Conservation (phyloP, 73 alveolate species). For the Paramecium tetraurelia region DNA sequence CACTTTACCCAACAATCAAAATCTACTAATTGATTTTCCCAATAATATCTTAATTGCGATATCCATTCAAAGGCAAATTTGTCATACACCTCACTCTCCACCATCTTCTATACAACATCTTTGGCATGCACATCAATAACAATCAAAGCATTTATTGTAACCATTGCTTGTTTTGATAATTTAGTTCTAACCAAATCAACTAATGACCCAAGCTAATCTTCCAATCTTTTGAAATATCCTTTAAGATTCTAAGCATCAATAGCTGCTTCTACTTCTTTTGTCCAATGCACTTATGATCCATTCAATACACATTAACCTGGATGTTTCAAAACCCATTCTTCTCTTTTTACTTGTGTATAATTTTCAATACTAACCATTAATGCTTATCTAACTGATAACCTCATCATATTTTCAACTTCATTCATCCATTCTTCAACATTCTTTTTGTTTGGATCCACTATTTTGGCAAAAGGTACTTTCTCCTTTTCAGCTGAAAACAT, state of each 20-base stretch:
- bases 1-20: slow-evolving; percentile 95
- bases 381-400: slow-evolving; percentile 88
- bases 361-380: slow-evolving; percentile 88
- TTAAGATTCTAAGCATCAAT: slow-evolving; percentile 80
- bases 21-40: slow-evolving; percentile 91
- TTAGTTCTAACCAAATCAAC: slow-evolving; percentile 97
- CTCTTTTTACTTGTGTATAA: slow-evolving; percentile 87
- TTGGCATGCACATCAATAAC: slow-evolving; percentile 99
- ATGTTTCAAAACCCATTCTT: slow-evolving; percentile 97
- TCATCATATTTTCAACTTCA: slow-evolving; percentile 99
- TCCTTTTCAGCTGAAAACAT: slow-evolving; percentile 86
- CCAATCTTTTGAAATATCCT: slow-evolving; percentile 77
- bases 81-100: slow-evolving; percentile 82
- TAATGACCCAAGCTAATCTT: slow-evolving; percentile 85
- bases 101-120: slow-evolving; percentile 97
- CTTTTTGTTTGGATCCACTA: slow-evolving; percentile 93
- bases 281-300: slow-evolving; percentile 98
- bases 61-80: slow-evolving; percentile 99
- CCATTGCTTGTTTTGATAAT: slow-evolving; percentile 83
- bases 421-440: slow-evolving; percentile 99
- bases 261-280: slow-evolving; percentile 98
- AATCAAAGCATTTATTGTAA: slow-evolving; percentile 97
- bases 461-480: slow-evolving; percentile 82
- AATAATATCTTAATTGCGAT: slow-evolving; percentile 98
- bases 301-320: slow-evolving; percentile 99